phyloP scores from a whole-genome alignment of 495 filamentous ascomycete species.

The Gamarada debralockiae region DNA sequence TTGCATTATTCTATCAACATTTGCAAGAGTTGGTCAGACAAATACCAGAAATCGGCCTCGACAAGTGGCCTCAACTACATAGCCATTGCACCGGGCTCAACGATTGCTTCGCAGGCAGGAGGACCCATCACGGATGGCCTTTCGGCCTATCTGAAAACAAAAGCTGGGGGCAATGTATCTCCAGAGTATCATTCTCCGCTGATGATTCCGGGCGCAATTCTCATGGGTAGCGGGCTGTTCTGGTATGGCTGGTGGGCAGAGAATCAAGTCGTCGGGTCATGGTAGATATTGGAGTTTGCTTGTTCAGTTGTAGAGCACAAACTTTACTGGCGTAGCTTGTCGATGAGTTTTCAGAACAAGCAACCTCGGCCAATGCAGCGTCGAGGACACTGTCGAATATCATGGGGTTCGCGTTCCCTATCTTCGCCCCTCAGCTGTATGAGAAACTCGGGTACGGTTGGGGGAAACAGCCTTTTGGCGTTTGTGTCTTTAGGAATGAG shows the following conservation, averaged over 20 bases:
- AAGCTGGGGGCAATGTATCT: slow-evolving; percentile 44
- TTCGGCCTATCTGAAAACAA: slow-evolving; percentile 29
- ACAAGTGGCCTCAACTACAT: slow-evolving; percentile 38
- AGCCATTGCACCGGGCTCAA: slow-evolving; percentile 38
- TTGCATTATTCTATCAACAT: not conserved
- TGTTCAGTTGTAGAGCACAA: slow-evolving; percentile 29
- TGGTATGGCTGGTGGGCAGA: slow-evolving; percentile 41
- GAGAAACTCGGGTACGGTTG: slow-evolving; percentile 47
- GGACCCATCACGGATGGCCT: slow-evolving; percentile 37
- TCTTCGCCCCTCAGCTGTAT: slow-evolving; percentile 43
- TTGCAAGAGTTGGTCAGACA: slow-evolving; percentile 40
- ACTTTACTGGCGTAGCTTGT: slow-evolving; percentile 23
- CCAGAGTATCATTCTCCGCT: slow-evolving; percentile 49
- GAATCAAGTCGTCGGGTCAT: slow-evolving; percentile 46
- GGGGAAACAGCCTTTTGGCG: slow-evolving; percentile 51
- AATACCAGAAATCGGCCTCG: slow-evolving; percentile 40
- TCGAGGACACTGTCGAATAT: slow-evolving; percentile 33
- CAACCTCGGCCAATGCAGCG: not conserved
- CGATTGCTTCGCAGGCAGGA: slow-evolving; percentile 23
- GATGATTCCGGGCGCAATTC: slow-evolving; percentile 30
- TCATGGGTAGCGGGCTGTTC: slow-evolving; percentile 42
- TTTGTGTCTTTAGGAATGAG: slow-evolving; percentile 46
- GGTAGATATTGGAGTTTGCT: slow-evolving; percentile 42
- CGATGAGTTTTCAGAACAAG: not conserved
- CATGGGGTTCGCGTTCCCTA: slow-evolving; percentile 2